These are phyloP conservation scores for Psilocybe tampanensis DNA, from an alignment of 768 basidiomycete species.

Conservation along the genomic window DNA sequence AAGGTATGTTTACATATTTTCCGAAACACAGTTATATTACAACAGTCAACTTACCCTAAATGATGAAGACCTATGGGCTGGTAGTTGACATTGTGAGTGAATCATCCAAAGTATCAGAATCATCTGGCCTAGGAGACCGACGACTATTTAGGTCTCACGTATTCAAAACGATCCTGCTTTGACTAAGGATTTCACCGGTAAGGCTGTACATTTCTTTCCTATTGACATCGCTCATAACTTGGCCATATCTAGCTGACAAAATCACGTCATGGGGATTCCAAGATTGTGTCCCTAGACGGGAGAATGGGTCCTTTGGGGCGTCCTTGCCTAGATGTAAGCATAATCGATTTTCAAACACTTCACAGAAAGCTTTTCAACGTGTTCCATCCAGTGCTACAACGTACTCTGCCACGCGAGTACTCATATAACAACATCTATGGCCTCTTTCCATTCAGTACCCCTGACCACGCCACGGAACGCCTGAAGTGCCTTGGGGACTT, in stretches of 20 bases:
- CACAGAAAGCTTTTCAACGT: neutral
- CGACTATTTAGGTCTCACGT: constrained; percentile 17
- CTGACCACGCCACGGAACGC: neutral
- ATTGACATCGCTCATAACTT: neutral
- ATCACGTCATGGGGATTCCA: constrained; percentile 19
- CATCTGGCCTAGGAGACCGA: neutral
- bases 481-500: neutral
- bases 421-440: constrained; percentile 24
- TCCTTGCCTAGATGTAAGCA: constrained; percentile 23
- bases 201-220: neutral
- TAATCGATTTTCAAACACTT: neutral
- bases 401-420: constrained; percentile 23
- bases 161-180: constrained; percentile 22
- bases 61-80: neutral
- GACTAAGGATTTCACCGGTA: neutral
- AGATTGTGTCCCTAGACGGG: constrained; percentile 15
- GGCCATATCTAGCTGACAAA: neutral
- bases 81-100: neutral
- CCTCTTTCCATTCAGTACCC: constrained; percentile 24
- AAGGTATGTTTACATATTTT: too few species aligned
- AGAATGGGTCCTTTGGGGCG: constrained; percentile 21
- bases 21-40: too few species aligned
- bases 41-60: too few species aligned
- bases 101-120: neutral
- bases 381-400: constrained; percentile 21